Evolutionary conservation across 495 filamentous ascomycete species (phyloP), one percentile per base, ranked within the genome.

Genomic region (Saxispiralis lemnorum): DNA sequence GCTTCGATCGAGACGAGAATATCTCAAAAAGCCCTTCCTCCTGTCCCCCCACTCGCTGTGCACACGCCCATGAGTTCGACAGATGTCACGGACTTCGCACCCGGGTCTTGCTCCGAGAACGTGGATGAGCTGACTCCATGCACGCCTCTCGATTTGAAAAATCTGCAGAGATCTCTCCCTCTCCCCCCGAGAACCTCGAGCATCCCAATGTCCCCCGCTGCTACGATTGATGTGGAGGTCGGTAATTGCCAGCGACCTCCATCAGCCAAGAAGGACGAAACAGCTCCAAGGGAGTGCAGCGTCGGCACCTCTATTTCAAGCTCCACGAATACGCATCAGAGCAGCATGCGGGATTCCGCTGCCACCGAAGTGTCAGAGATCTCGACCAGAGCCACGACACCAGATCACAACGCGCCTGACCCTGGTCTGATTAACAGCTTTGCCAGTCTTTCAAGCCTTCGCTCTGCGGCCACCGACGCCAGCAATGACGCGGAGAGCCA

Each of bases 361-460:
- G 74, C 76, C 50, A 89, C 82, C 54, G 68, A 79, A 32, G 56
- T 87, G 6, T 93, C 87, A 7, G 76, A 78, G 55, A 75, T 74
- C 2, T 96, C 88, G 13, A 95, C 88, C 1, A 69, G 86, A 37
- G 86, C 87, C 32, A 94, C 87, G 21, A 93, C 85, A 0, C 88
- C 88, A 31, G 88, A 94, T 60, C 64, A 46, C 62, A 43, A 47
- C 14, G 46, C 44, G 15, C 47, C 45, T 9, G 55, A 61, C 15
- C 45, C 51, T n/a, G 38, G 47, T 1, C 45, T 63, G 4, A 48
- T 58, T 1, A 56, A 48, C 48, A 64, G 62, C 46, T 62, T 63
- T 41, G 55, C 46, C 20, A 63, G 60, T 47, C 11, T 55, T 9
- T 57, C 60, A 6, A 61, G 62, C 32, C 43, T 61, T 12, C 54